phyloP scores from a whole-genome alignment of 2,329 filamentous ascomycete species.

The Scytalidium lignicola region DNA sequence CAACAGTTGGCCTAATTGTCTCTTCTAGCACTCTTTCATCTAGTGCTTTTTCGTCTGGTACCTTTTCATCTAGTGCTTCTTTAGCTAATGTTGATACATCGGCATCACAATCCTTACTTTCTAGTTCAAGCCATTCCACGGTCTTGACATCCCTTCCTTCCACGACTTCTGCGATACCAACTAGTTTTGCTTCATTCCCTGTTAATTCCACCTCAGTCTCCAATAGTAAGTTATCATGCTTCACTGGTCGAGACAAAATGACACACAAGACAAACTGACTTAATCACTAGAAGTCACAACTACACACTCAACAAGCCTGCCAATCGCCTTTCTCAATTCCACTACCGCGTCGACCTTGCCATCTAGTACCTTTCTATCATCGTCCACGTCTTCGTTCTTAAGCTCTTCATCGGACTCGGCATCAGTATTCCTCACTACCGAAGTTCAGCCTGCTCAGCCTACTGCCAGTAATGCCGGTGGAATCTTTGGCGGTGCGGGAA shows the following conservation, averaged over 20 bases:
- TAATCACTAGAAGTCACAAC: constrained; percentile 20
- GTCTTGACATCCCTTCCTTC: constrained; percentile 21
- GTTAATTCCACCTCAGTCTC: constrained; percentile 25
- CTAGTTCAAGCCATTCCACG: constrained; percentile 12
- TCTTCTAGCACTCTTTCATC: not conserved
- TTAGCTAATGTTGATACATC: constrained; percentile 2
- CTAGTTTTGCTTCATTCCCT: constrained; percentile 21
- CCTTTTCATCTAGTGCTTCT: not conserved
- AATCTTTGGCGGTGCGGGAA: constrained; percentile 7
- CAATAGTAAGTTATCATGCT: constrained; percentile 14
- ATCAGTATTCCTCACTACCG: not conserved
- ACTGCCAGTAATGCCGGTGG: constrained; percentile 1
- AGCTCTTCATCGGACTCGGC: constrained; percentile 1
- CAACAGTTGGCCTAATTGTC: not conserved
- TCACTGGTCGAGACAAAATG: not conserved
- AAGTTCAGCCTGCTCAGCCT: too few species aligned
- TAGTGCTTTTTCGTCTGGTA: not conserved
- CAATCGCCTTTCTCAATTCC: constrained; percentile 1
- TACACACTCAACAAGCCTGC: constrained; percentile 19
- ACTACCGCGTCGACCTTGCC: constrained; percentile 5
- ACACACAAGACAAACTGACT: constrained; percentile 7
- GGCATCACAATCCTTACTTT: constrained; percentile 19
- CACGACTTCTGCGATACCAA: constrained; percentile 17
- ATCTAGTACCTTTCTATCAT: constrained; percentile 4
- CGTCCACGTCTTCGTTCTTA: not conserved